Conservation (phyloP, 371 early-diverging fungal genomes). For the Actinomortierella wolfii region DNA sequence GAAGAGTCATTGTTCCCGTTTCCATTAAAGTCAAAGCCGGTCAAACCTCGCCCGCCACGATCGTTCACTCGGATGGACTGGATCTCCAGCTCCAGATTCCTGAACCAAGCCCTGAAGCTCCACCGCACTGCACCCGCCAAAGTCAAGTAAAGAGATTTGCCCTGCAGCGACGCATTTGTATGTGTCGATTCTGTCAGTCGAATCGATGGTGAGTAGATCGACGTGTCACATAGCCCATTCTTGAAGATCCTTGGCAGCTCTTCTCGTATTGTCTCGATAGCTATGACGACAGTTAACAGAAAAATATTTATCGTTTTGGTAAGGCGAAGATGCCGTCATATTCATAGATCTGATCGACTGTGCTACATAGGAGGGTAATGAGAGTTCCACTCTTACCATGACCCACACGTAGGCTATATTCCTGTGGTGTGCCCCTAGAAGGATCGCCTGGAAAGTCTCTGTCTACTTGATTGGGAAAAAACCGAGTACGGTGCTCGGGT, state of each 20-base stretch:
- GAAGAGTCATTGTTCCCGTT: background rate
- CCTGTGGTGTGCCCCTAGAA: conserved; percentile 11
- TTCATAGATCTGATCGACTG: background rate
- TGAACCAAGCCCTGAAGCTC: conserved; percentile 48
- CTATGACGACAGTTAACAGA: conserved; percentile 13
- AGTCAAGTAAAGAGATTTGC: conserved; percentile 32
- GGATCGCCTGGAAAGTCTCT: too few species aligned
- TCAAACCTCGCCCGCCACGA: conserved; percentile 26
- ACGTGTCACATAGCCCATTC: conserved; percentile 25
- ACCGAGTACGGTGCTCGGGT: too few species aligned
- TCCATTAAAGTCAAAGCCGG: conserved; percentile 26
- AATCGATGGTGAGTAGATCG: conserved; percentile 32
- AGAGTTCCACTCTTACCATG: conserved; percentile 10
- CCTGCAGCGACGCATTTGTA: conserved; percentile 39
- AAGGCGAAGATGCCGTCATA: background rate
- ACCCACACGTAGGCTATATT: conserved; percentile 35
- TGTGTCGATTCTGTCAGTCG: conserved; percentile 39
- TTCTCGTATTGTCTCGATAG: conserved; percentile 30
- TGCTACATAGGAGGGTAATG: background rate
- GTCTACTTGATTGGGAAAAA: too few species aligned
- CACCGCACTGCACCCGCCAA: conserved; percentile 43
- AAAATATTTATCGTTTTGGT: background rate
- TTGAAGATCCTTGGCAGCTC: conserved; percentile 39
- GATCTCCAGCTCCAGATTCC: conserved; percentile 39
- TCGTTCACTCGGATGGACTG: conserved; percentile 42